A percentile compares a stretch with the other conserved stretches of the same genome.
phyloP scores from a whole-genome alignment of 805 yeast genomes.

The Myxozyma mucilagina region DNA sequence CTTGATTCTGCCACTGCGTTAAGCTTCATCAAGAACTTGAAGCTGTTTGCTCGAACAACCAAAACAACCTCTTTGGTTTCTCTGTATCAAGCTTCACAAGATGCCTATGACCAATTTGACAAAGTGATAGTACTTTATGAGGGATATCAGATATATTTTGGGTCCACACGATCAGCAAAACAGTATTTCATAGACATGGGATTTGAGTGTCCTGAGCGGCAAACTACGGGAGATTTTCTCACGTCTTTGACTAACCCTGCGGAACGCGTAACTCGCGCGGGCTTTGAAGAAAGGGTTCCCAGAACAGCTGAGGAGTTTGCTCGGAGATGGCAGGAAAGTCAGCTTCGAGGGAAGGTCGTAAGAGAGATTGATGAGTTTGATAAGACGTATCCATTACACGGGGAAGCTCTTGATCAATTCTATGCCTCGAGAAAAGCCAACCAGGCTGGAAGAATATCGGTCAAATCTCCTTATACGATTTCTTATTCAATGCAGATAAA shows the following conservation, averaged over 20 bases:
- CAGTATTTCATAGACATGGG: slow-evolving; percentile 56
- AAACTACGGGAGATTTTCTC: slow-evolving; percentile 48
- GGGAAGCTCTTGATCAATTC: slow-evolving; percentile 35
- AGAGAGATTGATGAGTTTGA: slow-evolving; percentile 47
- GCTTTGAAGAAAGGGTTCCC: slow-evolving; percentile 53
- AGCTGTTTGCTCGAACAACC: slow-evolving; percentile 52
- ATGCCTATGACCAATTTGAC: slow-evolving; percentile 55
- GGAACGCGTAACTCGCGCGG: slow-evolving; percentile 49
- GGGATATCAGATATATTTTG: slow-evolving; percentile 58
- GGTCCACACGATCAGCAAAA: slow-evolving; percentile 50
- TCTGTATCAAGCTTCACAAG: slow-evolving; percentile 58
- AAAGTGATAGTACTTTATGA: slow-evolving; percentile 56
- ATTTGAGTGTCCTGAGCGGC: slow-evolving; percentile 56
- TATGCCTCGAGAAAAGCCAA: slow-evolving; percentile 40
- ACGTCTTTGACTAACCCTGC: slow-evolving; percentile 48
- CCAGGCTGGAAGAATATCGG: slow-evolving; percentile 44
- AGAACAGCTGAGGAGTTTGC: slow-evolving; percentile 46
- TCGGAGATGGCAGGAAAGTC: slow-evolving; percentile 52
- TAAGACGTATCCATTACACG: slow-evolving; percentile 31
- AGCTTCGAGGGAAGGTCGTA: slow-evolving; percentile 45
- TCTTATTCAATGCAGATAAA: slow-evolving; percentile 51
- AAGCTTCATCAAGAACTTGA: slow-evolving; percentile 60
- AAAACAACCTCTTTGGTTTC: slow-evolving; percentile 60
- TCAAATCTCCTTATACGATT: slow-evolving; percentile 48
- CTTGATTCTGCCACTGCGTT: slow-evolving; percentile 70